Conservation (phyloP, 768 basidiomycete species). For the Panellus pusillus region DNA sequence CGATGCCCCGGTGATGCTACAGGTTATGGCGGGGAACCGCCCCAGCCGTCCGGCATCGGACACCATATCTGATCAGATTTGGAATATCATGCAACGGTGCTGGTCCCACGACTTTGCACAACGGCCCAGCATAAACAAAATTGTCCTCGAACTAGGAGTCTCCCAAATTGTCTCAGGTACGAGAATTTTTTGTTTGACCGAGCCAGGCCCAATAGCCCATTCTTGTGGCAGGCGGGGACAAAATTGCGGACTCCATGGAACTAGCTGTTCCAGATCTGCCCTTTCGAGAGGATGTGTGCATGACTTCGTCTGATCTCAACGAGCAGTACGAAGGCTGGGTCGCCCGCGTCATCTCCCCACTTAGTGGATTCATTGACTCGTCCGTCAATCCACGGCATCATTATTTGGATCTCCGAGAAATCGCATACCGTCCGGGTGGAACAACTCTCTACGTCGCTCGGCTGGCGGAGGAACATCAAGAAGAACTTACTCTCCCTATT, state of each 20-base stretch:
- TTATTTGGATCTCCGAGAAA: conserved; percentile 48
- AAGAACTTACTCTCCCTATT: neutral
- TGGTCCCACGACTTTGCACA: conserved; percentile 13
- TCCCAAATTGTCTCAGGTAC: neutral
- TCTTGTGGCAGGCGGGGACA: neutral
- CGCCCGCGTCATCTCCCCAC: conserved; percentile 33
- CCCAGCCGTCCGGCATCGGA: conserved; percentile 3
- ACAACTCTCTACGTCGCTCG: conserved; percentile 36
- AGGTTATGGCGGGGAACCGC: conserved; percentile 3
- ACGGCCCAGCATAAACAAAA: conserved; percentile 6
- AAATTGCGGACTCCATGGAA: neutral
- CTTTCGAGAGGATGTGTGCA: neutral
- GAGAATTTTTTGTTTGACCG: too few species aligned
- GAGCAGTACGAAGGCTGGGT: conserved; percentile 36
- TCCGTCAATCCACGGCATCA: conserved; percentile 38
- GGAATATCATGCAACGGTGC: conserved; percentile 18
- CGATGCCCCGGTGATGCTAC: conserved; percentile 9
- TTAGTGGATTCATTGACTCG: conserved; percentile 40
- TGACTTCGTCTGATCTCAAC: neutral
- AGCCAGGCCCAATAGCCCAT: too few species aligned
- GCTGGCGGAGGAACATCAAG: neutral
- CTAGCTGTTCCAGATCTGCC: neutral
- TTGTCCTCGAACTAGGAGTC: conserved; percentile 4
- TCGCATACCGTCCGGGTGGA: conserved; percentile 58
- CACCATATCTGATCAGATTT: conserved; percentile 8